phyloP scores from a whole-genome alignment of 306 rosid genomes.

The Prosopis cineraria region DNA sequence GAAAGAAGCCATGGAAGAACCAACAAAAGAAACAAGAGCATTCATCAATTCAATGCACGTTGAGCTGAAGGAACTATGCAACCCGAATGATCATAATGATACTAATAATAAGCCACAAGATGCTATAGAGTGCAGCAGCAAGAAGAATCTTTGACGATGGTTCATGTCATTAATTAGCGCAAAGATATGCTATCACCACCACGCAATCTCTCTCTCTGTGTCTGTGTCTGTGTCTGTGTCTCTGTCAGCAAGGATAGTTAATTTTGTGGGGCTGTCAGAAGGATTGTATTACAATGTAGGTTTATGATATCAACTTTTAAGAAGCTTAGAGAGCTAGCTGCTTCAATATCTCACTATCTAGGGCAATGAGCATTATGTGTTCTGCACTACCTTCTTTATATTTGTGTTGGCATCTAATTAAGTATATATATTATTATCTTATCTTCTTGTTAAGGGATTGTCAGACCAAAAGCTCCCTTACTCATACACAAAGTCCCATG shows the following conservation, averaged over 20 bases:
- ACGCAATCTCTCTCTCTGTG: background rate
- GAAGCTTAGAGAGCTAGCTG: background rate
- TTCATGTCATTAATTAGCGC: background rate
- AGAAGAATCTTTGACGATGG: conserved; percentile 8
- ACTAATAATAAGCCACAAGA: background rate
- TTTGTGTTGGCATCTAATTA: conserved; percentile 3
- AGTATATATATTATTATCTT: background rate
- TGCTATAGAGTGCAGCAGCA: conserved; percentile 1
- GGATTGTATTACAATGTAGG: background rate
- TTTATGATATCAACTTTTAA: background rate
- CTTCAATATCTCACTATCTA: conserved; percentile 9
- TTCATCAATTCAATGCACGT: conserved; percentile 16
- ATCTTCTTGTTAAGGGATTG: background rate
- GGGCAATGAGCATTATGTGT: conserved; percentile 3
- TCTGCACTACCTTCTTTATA: background rate
- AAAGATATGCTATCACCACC: background rate
- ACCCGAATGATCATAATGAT: background rate
- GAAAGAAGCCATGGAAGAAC: conserved; percentile 22
- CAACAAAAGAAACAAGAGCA: conserved; percentile 10
- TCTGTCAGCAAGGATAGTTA: background rate
- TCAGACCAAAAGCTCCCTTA: conserved; percentile 17
- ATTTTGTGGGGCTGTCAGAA: background rate
- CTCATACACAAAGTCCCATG: background rate
- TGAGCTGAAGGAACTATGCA: conserved; percentile 12
- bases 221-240: background rate